A percentile compares a stretch with the other conserved stretches of the same genome.
Conservation (phyloP, 108 stramenopile genomes). For the Pseudonitzschia delicatissima region DNA sequence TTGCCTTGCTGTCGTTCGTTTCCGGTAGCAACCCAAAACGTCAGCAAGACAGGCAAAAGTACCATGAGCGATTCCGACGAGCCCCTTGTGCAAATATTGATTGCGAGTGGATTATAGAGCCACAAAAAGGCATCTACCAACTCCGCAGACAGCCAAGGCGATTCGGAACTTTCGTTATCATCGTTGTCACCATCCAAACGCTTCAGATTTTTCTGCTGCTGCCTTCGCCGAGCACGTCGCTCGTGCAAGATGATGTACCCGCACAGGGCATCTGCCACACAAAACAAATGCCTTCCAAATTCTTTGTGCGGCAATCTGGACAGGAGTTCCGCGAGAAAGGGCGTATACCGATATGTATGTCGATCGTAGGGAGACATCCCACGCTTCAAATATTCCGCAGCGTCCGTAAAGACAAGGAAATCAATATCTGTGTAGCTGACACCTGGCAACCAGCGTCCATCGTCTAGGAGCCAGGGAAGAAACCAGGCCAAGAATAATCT, state of each 20-base stretch:
- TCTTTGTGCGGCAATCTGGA: conserved; percentile 35
- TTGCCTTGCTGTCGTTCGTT: not conserved
- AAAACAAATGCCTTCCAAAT: conserved; percentile 70
- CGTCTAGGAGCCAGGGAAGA: conserved; percentile 66
- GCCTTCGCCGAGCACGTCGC: conserved; percentile 20
- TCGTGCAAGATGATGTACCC: conserved; percentile 62
- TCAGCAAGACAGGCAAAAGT: conserved; percentile 77
- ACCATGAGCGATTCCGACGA: conserved; percentile 85
- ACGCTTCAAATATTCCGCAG: conserved; percentile 52
- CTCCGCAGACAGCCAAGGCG: conserved; percentile 1
- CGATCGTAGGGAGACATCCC: conserved; percentile 87
- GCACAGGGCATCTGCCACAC: conserved; percentile 80
- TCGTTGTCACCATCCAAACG: not conserved
- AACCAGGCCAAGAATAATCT: conserved; percentile 60
- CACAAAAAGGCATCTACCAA: conserved; percentile 72
- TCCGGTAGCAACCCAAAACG: conserved; percentile 43
- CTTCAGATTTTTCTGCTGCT: conserved; percentile 15
- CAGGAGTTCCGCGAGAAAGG: conserved; percentile 85
- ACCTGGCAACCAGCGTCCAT: conserved; percentile 55
- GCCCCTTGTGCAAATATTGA: conserved; percentile 93
- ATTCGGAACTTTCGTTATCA: not conserved
- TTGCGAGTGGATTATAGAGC: conserved; percentile 88
- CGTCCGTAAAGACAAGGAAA: conserved; percentile 86
- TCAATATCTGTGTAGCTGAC: conserved; percentile 89
- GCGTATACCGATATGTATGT: conserved; percentile 99